These are phyloP conservation scores for Neurospora sp. DNA, from an alignment of 495 filamentous ascomycete genomes.

Conservation along the genomic window DNA sequence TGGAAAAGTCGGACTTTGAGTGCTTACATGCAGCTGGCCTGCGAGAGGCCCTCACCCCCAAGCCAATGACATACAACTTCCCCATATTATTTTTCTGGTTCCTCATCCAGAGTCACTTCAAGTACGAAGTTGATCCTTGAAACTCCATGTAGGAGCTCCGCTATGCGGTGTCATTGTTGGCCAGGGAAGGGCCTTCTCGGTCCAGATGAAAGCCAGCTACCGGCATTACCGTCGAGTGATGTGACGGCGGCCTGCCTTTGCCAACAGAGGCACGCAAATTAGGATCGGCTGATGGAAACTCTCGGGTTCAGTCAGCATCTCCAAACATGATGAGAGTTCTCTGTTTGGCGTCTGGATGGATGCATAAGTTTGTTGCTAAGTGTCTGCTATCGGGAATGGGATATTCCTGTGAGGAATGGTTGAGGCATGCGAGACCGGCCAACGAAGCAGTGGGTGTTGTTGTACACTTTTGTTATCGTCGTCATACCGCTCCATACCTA, in stretches of 20 bases:
- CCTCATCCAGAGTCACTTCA: background rate
- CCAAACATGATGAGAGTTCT: background rate
- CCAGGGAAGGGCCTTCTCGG: background rate
- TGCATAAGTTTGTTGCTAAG: background rate
- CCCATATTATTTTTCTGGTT: background rate
- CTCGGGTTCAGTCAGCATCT: background rate
- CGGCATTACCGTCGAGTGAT: background rate
- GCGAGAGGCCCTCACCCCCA: background rate
- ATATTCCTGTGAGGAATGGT: background rate
- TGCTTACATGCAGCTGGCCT: background rate
- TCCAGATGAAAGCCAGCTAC: background rate
- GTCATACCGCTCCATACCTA: background rate
- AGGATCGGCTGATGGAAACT: background rate
- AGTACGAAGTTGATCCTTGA: background rate
- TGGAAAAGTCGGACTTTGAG: background rate
- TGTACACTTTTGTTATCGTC: background rate
- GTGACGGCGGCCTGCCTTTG: background rate
- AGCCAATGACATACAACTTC: background rate
- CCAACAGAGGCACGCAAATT: background rate
- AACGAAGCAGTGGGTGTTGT: background rate
- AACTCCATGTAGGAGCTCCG: background rate
- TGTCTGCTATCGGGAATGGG: background rate
- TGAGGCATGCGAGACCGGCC: background rate
- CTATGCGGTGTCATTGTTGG: background rate
- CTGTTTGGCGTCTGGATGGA: background rate